Base-by-base conservation (phyloP, 1,139 yeast species). In the Scheffersomyces insectosa region DNA sequence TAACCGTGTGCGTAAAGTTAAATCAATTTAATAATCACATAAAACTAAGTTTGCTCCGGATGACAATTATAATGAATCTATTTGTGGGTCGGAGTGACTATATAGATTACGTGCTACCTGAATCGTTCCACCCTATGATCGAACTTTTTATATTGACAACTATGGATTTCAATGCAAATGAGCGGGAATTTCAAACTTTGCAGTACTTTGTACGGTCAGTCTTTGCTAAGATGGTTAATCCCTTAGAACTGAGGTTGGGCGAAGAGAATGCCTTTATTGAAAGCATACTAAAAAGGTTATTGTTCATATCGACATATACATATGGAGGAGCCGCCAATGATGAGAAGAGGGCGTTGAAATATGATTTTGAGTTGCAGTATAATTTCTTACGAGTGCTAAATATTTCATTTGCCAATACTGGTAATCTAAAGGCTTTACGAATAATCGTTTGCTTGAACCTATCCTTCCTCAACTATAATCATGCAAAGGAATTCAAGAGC, bases 161-260 rank as follows among this genome's bases (percentile, higher is more conserved):
- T 25, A 36, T 45, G 36, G 57, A 53, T 31, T 51, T 48, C 44
- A 47, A 49, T 32, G 41, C 42, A 20, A 49, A 48, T 38, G 43
- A 49, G 28, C 15, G 39, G 33, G 46, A 46, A 12, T 40, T 33
- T 8, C 31, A 34, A 13, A 44, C 42, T 5, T 43, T 51, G 36
- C 35, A 39, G 7, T 40, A 31, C 11, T 46, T 50, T 32, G 38
- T 50, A 9, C 35, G 27, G 8, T 35, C 44, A 10, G 48, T 51
- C 20, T 46, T 52, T 28, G 55, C 53, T 10, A 12, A 32, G 8
- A 20, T 20, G 25, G 25, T 20, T 8, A 6, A 5, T 20, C 25
- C 8, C 8, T 20, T 20, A 3, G 25, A 20, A 7, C 25, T 5
- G 25, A 20, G 25, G 25, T 6, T 5, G 1, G 16, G 16, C 16